Conservation (phyloP, 257 asterid genomes). For the Agastache rugosa region DNA sequence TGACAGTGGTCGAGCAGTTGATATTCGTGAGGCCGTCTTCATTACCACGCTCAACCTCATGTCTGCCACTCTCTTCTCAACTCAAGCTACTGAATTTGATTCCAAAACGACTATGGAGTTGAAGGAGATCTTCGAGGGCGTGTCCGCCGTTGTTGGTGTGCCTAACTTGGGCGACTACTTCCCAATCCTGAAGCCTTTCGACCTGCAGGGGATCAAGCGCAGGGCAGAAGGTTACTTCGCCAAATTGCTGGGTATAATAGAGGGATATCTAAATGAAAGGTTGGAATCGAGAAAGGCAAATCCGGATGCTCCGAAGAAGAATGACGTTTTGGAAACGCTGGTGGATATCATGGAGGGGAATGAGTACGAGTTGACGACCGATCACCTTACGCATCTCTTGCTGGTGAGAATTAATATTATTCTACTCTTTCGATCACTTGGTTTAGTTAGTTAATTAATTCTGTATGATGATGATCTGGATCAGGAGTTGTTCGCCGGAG, state of each 20-base stretch:
- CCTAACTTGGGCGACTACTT: slow-evolving; percentile 50
- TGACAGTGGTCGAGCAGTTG: slow-evolving; percentile 26
- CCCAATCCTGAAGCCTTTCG: slow-evolving; percentile 40
- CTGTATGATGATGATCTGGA: no score
- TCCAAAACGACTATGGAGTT: slow-evolving; percentile 36
- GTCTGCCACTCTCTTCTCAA: slow-evolving; percentile 48
- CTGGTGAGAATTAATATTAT: not conserved
- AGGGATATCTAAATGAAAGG: not conserved
- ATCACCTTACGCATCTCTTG: not conserved
- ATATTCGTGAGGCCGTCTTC: slow-evolving; percentile 46
- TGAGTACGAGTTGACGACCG: slow-evolving; percentile 3
- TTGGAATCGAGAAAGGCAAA: not conserved
- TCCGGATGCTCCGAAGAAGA: not conserved
- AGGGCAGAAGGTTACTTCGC: slow-evolving; percentile 29
- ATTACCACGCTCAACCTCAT: slow-evolving; percentile 47
- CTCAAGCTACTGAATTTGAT: slow-evolving; percentile 34
- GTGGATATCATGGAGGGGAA: slow-evolving; percentile 32
- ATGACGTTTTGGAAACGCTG: slow-evolving; percentile 14
- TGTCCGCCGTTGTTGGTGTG: slow-evolving; percentile 33
- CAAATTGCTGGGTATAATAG: slow-evolving; percentile 24
- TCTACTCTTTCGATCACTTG: no score
- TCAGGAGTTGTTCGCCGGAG: slow-evolving; percentile 19
- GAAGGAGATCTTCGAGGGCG: slow-evolving; percentile 43
- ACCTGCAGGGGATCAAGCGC: slow-evolving; percentile 44
- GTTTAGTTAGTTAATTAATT: no score